These are phyloP conservation scores for Leccinum boreale DNA, from an alignment of 768 basidiomycete species.

Conservation along the genomic window DNA sequence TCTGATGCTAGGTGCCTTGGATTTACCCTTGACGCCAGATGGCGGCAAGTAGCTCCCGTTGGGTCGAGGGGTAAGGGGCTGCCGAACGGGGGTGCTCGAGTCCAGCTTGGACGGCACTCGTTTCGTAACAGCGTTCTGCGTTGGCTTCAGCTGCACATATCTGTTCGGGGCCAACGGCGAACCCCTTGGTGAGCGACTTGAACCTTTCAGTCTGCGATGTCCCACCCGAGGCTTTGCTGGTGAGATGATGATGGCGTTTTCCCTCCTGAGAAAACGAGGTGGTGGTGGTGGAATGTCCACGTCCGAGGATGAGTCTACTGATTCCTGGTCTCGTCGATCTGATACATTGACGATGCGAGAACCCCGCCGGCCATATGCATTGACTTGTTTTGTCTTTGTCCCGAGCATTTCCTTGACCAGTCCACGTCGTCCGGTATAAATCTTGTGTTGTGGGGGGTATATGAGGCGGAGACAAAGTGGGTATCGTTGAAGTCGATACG, in stretches of 20 bases:
- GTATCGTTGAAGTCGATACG: slow-evolving; percentile 1
- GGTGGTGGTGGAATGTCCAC: slow-evolving; percentile 27
- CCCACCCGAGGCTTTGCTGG: slow-evolving; percentile 13
- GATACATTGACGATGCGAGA: slow-evolving; percentile 56
- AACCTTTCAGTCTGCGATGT: slow-evolving; percentile 12
- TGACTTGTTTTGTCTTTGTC: slow-evolving; percentile 61
- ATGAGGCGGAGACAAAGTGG: background rate
- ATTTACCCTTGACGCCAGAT: slow-evolving; percentile 21
- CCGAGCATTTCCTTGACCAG: slow-evolving; percentile 45
- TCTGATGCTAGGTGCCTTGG: slow-evolving; percentile 14
- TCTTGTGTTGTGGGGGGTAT: background rate
- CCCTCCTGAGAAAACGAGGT: slow-evolving; percentile 12
- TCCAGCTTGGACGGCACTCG: slow-evolving; percentile 12
- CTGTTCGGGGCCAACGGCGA: slow-evolving; percentile 25
- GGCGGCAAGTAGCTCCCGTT: slow-evolving; percentile 33
- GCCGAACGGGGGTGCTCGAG: slow-evolving; percentile 27
- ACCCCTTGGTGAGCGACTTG: slow-evolving; percentile 15
- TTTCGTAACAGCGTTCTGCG: slow-evolving; percentile 11
- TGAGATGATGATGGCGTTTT: slow-evolving; percentile 26
- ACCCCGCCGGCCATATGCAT: slow-evolving; percentile 60
- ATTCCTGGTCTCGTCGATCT: slow-evolving; percentile 27
- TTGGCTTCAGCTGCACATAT: slow-evolving; percentile 22
- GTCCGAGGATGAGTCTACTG: slow-evolving; percentile 38
- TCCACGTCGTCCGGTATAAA: background rate
- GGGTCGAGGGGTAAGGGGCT: slow-evolving; percentile 38